Conservation (phyloP, 2,329 filamentous ascomycete genomes). For the Xylariaceae sp. region DNA sequence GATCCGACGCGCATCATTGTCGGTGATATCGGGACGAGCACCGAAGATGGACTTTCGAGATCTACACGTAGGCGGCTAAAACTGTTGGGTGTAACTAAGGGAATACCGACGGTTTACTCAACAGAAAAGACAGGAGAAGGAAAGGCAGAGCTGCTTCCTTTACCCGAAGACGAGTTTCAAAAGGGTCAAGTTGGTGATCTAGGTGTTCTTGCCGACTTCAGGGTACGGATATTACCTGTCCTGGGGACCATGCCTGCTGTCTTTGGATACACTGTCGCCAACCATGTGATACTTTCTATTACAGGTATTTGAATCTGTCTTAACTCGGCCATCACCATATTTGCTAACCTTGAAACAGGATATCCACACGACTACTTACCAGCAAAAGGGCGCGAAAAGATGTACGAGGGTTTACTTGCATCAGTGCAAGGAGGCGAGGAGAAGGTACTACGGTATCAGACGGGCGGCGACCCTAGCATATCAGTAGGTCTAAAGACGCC, state of each 20-base stretch:
- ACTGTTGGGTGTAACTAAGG: conserved; percentile 76
- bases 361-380: conserved; percentile 88
- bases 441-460: conserved; percentile 65
- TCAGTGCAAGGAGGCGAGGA: conserved; percentile 81
- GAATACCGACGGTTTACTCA: conserved; percentile 91
- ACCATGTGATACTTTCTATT: conserved; percentile 87
- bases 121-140: conserved; percentile 89
- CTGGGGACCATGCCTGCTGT: conserved; percentile 97
- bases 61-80: conserved; percentile 83
- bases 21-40: conserved; percentile 87
- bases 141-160: conserved; percentile 86
- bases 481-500: conserved; percentile 79
- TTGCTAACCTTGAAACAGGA: conserved; percentile 51
- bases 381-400: conserved; percentile 83
- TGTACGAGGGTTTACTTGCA: conserved; percentile 85
- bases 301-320: conserved; percentile 46
- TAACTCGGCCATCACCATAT: background rate
- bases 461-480: conserved; percentile 55
- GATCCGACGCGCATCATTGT: conserved; percentile 83
- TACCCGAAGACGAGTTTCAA: conserved; percentile 85
- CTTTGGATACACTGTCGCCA: conserved; percentile 90
- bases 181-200: conserved; percentile 88
- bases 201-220: conserved; percentile 88
- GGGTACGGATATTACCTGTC: conserved; percentile 92
- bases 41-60: conserved; percentile 87